Base-by-base conservation (phyloP, 495 filamentous ascomycete species). In the Lineolata rhizophorae region DNA sequence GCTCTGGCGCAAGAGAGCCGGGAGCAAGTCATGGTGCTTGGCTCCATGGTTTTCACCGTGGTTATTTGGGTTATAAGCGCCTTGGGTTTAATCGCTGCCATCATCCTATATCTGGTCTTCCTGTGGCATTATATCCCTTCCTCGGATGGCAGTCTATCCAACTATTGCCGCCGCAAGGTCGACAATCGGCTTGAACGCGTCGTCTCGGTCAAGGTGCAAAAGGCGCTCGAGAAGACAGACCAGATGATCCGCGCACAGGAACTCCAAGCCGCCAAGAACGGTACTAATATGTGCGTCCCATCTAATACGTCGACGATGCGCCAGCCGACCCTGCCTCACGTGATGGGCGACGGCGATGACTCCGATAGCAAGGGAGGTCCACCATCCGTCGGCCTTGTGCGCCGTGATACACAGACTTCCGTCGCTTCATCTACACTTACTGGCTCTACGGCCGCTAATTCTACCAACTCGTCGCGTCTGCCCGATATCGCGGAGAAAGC, bases 131-230 rank as follows among this genome's bases (percentile, higher is more conserved):
- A 81, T 41, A 90, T 97, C 36, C 79, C 80, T 3, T 58, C 59
- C 8, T 55, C 61, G 17, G 80, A 91, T 47, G 76, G 76, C n/a
- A 68, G 72, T 1, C 60, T 97, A 14, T 64, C 66, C 9, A 69
- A 69, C 10, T 97, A 90, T 54, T 94, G 85, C 47, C 71, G 77
- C 36, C 68, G 82, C 11, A 92, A 93, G 56, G 70, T 92, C 47
- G 82, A 90, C 45, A 69, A 60, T 27, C 62, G 82, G 34, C 57
- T 97, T 39, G 72, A 67, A 35, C 62, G 69, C 31, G 87, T 97
- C 39, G 82, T 94, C 3, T 59, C 62, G 11, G 60, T 55, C 37
- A 93, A 84, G 52, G 72, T 90, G 43, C 75, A 78, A 47, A 85
- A 82, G 51, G 85, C 81, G 0, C 48, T 95, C 28, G 70, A 68